Evolutionary conservation across 768 basidiomycete species (phyloP).

Genomic region (Lepiota brunneoincarnata): DNA sequence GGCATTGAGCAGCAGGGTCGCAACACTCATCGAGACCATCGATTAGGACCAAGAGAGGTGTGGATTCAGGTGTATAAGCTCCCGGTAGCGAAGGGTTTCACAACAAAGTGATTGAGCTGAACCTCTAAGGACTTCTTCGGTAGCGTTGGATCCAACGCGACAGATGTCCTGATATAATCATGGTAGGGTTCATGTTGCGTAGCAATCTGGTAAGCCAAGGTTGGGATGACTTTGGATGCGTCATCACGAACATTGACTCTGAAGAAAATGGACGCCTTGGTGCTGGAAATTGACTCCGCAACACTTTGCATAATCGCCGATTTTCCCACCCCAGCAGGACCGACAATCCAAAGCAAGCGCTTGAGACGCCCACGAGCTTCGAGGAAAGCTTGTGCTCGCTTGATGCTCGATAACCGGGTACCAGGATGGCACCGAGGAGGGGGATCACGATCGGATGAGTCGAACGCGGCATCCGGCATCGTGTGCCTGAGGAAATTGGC

Average conservation of each 20-base stretch:
- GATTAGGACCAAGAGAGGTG: neutral
- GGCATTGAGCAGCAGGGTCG: neutral
- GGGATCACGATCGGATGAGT: neutral
- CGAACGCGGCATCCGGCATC: neutral
- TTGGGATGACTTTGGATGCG: neutral
- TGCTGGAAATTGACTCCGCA: neutral
- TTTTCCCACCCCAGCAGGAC: conserved; percentile 5
- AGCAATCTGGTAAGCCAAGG: conserved; percentile 21
- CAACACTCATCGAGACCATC: neutral
- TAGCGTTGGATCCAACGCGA: conserved; percentile 9
- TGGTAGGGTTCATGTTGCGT: neutral
- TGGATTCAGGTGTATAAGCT: neutral
- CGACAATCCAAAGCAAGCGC: neutral
- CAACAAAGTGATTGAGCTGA: conserved; percentile 15
- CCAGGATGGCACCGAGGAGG: too few species aligned
- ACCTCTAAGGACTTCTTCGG: conserved; percentile 6
- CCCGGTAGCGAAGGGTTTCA: conserved; percentile 8
- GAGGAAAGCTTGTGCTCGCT: neutral
- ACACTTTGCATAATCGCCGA: too few species aligned
- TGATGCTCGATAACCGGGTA: neutral
- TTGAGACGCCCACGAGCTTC: neutral
- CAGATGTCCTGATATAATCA: conserved; percentile 1
- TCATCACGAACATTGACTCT: neutral
- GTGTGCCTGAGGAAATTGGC: neutral
- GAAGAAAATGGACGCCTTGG: neutral